Base-by-base conservation (phyloP, 2,329 filamentous ascomycete genomes). In the Pyrenophora tritici-repentis region DNA sequence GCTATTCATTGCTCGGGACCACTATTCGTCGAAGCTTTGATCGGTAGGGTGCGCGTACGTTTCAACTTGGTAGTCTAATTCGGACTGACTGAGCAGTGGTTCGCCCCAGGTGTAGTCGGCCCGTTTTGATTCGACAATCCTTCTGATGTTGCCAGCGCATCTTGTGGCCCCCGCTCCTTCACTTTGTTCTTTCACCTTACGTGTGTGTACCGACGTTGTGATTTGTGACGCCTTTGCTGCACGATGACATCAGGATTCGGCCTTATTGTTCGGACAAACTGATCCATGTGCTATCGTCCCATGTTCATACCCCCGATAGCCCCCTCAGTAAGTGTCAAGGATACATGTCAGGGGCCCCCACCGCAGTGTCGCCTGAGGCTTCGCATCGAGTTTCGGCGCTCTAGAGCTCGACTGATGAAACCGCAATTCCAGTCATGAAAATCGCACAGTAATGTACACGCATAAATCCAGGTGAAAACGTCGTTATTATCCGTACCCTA, bases 231-330 rank as follows among this genome's bases (percentile, higher is more conserved):
- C 12, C 12, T 12, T 5, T 47, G 4, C 47, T 56, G 60, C 55
- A 54, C 33, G 26, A 56, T 65, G 62, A 66, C 61, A 59, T 66
- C 60, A 63, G 49, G 42, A 29, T 24, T 55, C 49, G 49, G 32
- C 14, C 40, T 40, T 45, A 42, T 41, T 33, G 38, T 29, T 12
- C 26, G 9, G 26, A 29, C 26, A 29, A 24, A 29, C 10, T 13
- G 9, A 29, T 13, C 26, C 26, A 29, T 29, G 26, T 12, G 26
- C 26, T 29, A 29, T 29, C 12, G 26, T 29, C 26, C 26, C 26
- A 29, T 29, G 26, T 29, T 12, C 26, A 29, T 64, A 55, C 58
- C 58, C 42, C 58, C 52, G 56, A 34, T 24, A 33, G 55, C 55
- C 55, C 56, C 55, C 43, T 53, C 53, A 58, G 56, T 63, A 50